Conservation (phyloP, 2,329 filamentous ascomycete genomes). For the Lasiodiplodia sp. region DNA sequence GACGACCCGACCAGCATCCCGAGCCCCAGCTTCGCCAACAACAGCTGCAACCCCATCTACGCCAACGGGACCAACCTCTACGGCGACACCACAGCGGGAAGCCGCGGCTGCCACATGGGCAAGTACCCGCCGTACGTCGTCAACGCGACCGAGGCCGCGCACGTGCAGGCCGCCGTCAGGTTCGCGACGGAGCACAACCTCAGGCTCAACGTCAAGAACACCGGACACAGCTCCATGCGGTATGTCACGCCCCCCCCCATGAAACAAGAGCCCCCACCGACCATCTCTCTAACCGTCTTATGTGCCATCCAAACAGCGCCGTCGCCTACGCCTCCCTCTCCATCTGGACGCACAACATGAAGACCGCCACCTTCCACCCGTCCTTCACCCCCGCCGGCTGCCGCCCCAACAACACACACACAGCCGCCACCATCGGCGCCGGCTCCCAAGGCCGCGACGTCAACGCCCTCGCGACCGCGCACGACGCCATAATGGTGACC, state of each 20-base stretch:
- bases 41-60: conserved; percentile 42
- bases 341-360: conserved; percentile 48
- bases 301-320: conserved; percentile 29
- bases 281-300: background rate
- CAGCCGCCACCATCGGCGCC: background rate
- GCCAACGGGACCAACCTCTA: conserved; percentile 42
- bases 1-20: conserved; percentile 40
- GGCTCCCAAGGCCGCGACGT: background rate
- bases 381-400: conserved; percentile 32
- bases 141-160: conserved; percentile 41
- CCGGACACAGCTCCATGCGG: conserved; percentile 41
- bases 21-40: conserved; percentile 41
- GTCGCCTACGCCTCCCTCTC: conserved; percentile 43
- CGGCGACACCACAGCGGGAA: conserved; percentile 36
- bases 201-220: conserved; percentile 45
- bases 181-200: conserved; percentile 44
- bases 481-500: background rate
- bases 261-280: background rate
- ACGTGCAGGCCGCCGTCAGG: conserved; percentile 45
- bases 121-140: conserved; percentile 46
- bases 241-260: background rate
- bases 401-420: background rate
- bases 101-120: conserved; percentile 41
- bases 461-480: background rate
- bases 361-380: conserved; percentile 33